These are phyloP conservation scores for Xylaria sp. DNA, from an alignment of 2,329 filamentous ascomycete genomes.

Conservation along the genomic window DNA sequence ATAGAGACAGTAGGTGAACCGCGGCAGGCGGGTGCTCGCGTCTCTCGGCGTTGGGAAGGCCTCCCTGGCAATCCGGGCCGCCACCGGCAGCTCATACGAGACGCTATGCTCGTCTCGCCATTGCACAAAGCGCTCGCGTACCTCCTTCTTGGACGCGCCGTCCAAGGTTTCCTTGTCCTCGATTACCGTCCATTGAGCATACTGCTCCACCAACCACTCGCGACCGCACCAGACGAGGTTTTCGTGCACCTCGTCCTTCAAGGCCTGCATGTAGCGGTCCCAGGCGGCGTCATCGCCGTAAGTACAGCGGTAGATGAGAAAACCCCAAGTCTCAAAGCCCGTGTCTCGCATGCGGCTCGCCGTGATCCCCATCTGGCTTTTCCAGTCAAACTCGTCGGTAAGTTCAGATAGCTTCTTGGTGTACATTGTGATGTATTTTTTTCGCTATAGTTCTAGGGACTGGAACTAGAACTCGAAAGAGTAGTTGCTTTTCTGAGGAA, in stretches of 20 bases:
- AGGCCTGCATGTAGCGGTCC: conserved; percentile 10
- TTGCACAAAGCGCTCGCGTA: conserved; percentile 20
- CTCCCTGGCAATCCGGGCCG: not conserved
- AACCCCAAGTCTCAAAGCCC: conserved; percentile 18
- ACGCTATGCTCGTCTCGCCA: conserved; percentile 23
- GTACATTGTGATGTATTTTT: not conserved
- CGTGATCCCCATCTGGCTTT: conserved; percentile 5
- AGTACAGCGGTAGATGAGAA: conserved; percentile 23
- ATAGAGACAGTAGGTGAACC: conserved; percentile 25
- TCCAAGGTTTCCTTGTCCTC: conserved; percentile 16
- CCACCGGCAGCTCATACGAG: not conserved
- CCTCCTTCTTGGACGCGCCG: conserved; percentile 18
- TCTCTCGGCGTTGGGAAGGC: not conserved
- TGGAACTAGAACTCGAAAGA: not conserved
- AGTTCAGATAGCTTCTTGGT: conserved; percentile 17
- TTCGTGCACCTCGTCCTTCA: conserved; percentile 10
- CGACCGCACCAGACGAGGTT: not conserved
- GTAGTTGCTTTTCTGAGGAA: not conserved
- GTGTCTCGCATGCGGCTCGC: not conserved
- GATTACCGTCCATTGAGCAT: conserved; percentile 18
- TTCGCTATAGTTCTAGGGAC: not conserved
- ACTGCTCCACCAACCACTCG: conserved; percentile 17
- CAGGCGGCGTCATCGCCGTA: conserved; percentile 24
- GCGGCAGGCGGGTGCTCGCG: conserved; percentile 16
- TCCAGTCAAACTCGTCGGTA: conserved; percentile 15